These are phyloP conservation scores for Colletotrichum costaricense DNA, from an alignment of 2,329 filamentous ascomycete genomes.

Conservation along the genomic window DNA sequence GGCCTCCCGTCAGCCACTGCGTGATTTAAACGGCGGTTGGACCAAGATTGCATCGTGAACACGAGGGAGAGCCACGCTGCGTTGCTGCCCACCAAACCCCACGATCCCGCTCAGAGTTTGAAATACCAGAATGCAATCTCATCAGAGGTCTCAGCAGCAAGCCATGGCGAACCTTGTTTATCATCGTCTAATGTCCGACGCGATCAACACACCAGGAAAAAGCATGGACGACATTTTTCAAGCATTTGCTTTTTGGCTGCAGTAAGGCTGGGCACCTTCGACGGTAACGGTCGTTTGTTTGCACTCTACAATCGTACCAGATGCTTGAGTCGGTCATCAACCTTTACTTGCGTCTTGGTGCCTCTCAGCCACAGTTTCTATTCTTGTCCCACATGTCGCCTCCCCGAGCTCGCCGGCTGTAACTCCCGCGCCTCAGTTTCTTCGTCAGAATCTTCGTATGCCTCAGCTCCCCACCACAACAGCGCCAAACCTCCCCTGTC, in stretches of 20 bases:
- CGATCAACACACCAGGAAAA: neutral
- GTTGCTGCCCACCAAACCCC: neutral
- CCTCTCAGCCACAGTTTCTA: constrained; percentile 26
- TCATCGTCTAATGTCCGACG: constrained; percentile 7
- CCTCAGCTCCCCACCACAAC: constrained; percentile 16
- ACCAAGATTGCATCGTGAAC: neutral
- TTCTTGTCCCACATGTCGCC: constrained; percentile 8
- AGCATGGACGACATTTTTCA: neutral
- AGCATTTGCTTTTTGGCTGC: constrained; percentile 1
- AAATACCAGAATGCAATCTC: neutral
- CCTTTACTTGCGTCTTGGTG: neutral
- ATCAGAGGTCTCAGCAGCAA: constrained; percentile 1
- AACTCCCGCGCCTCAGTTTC: constrained; percentile 16
- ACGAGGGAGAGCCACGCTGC: neutral
- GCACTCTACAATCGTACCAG: neutral
- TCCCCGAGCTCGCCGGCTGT: neutral
- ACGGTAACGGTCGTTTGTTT: neutral
- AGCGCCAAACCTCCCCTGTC: constrained; percentile 13
- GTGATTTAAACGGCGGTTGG: neutral
- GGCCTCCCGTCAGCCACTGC: neutral
- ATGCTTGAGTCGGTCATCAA: neutral
- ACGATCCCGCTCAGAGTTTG: neutral
- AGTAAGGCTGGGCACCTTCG: neutral
- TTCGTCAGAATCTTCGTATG: constrained; percentile 20
- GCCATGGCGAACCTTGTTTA: constrained; percentile 8